Evolutionary conservation across 1,139 yeast genomes (phyloP), one percentile per base, ranked within the genome.

Genomic region (Taiozyma sp.): DNA sequence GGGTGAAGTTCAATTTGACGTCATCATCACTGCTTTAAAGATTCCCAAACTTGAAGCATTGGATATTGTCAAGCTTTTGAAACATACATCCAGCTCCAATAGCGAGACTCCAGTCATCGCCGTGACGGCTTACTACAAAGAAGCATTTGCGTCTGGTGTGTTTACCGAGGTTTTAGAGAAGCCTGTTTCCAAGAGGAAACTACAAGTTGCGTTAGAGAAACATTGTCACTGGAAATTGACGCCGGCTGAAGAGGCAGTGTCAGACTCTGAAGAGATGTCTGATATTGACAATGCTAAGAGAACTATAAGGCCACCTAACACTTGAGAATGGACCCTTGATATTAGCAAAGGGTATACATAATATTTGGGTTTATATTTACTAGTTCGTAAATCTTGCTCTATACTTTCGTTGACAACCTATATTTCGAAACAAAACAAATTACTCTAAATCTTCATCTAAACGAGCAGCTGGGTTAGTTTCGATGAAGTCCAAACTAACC

Each of bases 401-500:
- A 34, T 34, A 34, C 19, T 16, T 16, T 36, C 22, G 16, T 16
- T 36, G 12, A 14, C 14, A 3, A 13, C 34, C 34, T 30, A 24
- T 12, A 30, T 12, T 16, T 16, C 34, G 6, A 27, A 9, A 13
- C 9, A 13, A 16, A 22, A 14, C 22, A 32, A 30, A 8, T 44
- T 34, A 51, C 36, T 54, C 53, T 27, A 58, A 50, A 45, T 80
- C 82, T 70, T 84, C 88, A 61, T 93, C 99, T 66, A 95, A 79
- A 75, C 99, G 87, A 54, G 97, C 98, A 57, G 99, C 99, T 45
- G 99, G 97, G 68, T 93, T 95, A 54, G 83, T 84, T 74, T 93
- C 98, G 64, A 95, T 87, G 73, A 95, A 92, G 68, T 90, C 97
- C 61, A 92, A 78, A 57, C 90, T 82, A 48, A 91, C 97, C 74